Percentiles rank a stretch among this genome's conserved stretches.
phyloP scores from a whole-genome alignment of 2,329 filamentous ascomycete genomes.

The Neonectria punicea region DNA sequence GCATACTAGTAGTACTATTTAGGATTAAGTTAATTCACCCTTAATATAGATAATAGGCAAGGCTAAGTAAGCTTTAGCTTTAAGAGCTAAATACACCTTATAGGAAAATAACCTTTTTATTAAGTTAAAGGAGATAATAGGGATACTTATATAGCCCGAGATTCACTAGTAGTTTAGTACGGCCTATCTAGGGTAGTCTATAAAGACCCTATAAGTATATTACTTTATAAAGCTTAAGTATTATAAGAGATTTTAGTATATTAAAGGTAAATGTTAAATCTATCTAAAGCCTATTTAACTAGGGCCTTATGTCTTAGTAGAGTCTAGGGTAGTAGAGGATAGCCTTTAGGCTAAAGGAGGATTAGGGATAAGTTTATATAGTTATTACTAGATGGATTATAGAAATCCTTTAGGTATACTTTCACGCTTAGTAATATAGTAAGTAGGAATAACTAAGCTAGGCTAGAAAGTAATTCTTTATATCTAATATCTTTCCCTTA shows the following conservation, averaged over 20 bases:
- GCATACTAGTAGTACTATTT: too few species aligned
- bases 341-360: not conserved
- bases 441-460: not conserved
- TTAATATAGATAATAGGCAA: too few species aligned
- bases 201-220: too few species aligned
- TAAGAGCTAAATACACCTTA: too few species aligned
- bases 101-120: too few species aligned
- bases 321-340: not conserved
- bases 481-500: not conserved
- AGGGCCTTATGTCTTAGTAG: not conserved
- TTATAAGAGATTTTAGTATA: not conserved
- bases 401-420: not conserved
- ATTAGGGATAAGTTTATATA: not conserved
- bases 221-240: not conserved
- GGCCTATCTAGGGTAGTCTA: too few species aligned
- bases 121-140: too few species aligned
- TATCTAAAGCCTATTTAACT: not conserved
- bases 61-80: too few species aligned
- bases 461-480: not conserved
- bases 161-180: too few species aligned
- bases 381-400: not conserved
- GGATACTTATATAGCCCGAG: too few species aligned
- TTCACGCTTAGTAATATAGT: not conserved
- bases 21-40: too few species aligned
- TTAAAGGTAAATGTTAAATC: not conserved